Base-by-base conservation (phyloP, 1,139 yeast genomes). In the Hanseniaspora uvarum region DNA sequence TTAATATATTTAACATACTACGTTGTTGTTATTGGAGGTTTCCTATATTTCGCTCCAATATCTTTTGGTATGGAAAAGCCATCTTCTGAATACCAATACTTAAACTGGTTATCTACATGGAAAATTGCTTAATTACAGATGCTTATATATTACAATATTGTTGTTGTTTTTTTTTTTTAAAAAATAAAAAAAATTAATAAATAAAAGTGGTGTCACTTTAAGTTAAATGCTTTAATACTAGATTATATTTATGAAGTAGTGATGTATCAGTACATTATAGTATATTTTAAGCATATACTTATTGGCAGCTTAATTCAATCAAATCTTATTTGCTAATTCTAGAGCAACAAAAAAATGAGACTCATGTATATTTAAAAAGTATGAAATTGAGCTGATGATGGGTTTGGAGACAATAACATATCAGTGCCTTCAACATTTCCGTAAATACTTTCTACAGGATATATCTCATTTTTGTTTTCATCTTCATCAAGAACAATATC, bases 21-120 rank as follows among this genome's bases (percentile, higher is more conserved):
- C 61, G 75, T 75, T 4, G 65, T 74, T 53, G 81, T 86, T 46
- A 73, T 80, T 58, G 86, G 81, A 37, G 72, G 81, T 56, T 92
- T 87, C 75, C 73, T 79, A 71, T 75, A 77, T 68, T 84, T 86
- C 70, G 75, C 87, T 60, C 85, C 86, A 63, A 72, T 92, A 55
- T 78, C 95, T 1, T 85, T 86, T 65, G 99, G 99, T 65, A 82
- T 94, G 94, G 82, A 75, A 55, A 96, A 96, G 49, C 83, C 87
- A 56, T 77, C 80, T 56, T 67, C 70, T 33, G 72, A 86, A 58
- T 92, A 76, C 75, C 70, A 71, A 53, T 80, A 87, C 70, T 75
- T 92, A 71, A 81, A 85, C 67, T 77, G 92, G 77, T 74, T 92
- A 62, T 69, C 75, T 39, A 71, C 86, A 6, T 92, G 98, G 98